phyloP scores from a whole-genome alignment of 2,329 filamentous ascomycete genomes.

The Diplodia sapinea region DNA sequence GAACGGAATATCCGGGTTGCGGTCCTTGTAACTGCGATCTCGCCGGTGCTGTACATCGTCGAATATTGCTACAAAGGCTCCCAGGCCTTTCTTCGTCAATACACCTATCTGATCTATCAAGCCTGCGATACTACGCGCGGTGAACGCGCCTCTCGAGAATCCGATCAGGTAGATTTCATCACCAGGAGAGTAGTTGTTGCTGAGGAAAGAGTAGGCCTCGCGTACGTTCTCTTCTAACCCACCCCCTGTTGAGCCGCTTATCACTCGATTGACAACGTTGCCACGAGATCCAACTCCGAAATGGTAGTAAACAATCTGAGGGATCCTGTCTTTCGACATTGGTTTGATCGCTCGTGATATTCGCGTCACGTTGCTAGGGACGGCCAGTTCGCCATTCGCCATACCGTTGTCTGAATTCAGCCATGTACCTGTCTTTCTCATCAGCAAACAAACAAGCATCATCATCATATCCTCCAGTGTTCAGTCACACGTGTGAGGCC shows the following conservation, averaged over 20 bases:
- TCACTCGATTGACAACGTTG: constrained; percentile 33
- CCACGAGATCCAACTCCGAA: constrained; percentile 47
- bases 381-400: constrained; percentile 47
- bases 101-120: constrained; percentile 37
- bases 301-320: constrained; percentile 52
- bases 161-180: constrained; percentile 61
- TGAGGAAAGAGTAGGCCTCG: constrained; percentile 67
- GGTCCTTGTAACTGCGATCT: constrained; percentile 44
- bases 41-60: constrained; percentile 41
- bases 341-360: constrained; percentile 46
- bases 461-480: not conserved
- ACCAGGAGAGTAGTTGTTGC: constrained; percentile 64
- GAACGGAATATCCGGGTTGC: constrained; percentile 33
- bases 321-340: constrained; percentile 39
- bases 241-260: constrained; percentile 34
- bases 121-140: constrained; percentile 41
- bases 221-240: constrained; percentile 58
- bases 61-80: constrained; percentile 34
- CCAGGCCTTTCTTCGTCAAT: constrained; percentile 34
- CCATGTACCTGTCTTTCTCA: constrained; percentile 49
- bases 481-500: not conserved
- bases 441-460: constrained; percentile 1
- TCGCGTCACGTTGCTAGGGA: constrained; percentile 50
- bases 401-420: constrained; percentile 56
- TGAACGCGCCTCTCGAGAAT: constrained; percentile 66